Conservation (phyloP, 148 eudicot species). For the Cornus kousa region DNA sequence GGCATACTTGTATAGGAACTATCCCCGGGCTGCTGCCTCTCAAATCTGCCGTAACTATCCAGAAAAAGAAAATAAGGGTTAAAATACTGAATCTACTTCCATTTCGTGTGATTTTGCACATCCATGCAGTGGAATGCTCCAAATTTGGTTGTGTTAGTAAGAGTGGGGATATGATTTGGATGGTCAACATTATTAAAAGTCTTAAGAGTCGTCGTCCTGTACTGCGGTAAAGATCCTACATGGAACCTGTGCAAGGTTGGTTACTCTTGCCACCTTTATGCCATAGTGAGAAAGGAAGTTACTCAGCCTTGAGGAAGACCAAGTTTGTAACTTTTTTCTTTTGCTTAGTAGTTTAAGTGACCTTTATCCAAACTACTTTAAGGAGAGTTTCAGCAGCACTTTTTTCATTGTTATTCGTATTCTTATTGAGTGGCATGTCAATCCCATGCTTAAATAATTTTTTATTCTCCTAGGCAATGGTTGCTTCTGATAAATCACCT, state of each 20-base stretch:
- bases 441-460: constrained; percentile 6
- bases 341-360: background rate
- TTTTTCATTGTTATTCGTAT: background rate
- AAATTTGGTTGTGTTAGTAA: background rate
- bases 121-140: background rate
- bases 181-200: background rate
- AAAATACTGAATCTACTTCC: background rate
- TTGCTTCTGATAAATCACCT: constrained; percentile 23
- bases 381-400: background rate
- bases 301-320: background rate
- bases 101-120: background rate
- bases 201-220: background rate
- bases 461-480: constrained; percentile 17
- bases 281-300: background rate
- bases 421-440: background rate
- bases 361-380: background rate
- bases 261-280: background rate
- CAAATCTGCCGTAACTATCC: background rate
- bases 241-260: background rate
- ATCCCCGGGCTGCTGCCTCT: background rate
- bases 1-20: background rate
- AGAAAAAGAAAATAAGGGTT: background rate
- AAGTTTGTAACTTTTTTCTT: background rate
- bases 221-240: background rate
- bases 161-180: background rate